Base-by-base conservation (phyloP, 495 filamentous ascomycete species). In the Xylaria nigripes region DNA sequence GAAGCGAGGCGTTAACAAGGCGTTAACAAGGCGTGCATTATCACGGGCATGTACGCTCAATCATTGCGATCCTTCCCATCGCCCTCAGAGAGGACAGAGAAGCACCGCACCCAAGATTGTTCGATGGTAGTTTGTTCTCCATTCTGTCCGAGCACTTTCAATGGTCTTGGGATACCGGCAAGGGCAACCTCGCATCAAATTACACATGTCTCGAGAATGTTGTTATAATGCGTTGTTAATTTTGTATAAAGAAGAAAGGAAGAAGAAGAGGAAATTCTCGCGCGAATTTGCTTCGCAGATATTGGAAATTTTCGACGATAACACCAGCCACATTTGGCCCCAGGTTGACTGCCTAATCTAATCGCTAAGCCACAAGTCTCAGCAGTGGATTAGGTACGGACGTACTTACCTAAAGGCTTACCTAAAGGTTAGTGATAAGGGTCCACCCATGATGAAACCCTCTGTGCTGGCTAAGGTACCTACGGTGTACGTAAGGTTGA, bases 41-140 rank as follows among this genome's bases (percentile, higher is more conserved):
- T 30, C 18, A 18, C n/a, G 27, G 30, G 18, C 27, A 73, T 78
- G 74, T 78, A 74, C 72, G 75, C 62, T 66, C 72, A 75, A 76
- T 76, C 74, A 78, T 78, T 78, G 75, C 75, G 75, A 65, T 69
- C 75, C 71, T 71, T 63, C 71, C 64, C 72, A 78, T 54, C 51
- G 68, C 56, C 60, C 59, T 60, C 58, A 51, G 24, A 61, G 55
- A 60, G 57, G 61, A 58, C 64, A 64, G 70, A 66, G 64, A 70
- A 74, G 69, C 72, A 72, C 74, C 74, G 76, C 76, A 79, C 76
- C 76, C 76, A 79, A 78, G 76, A 78, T 73, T 71, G 71, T 73
- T 66, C 72, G 72, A 63, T 71, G 62, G 48, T 51, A 64, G 64
- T 70, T 36, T 69, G 41, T 62, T 79, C 76, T 79, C 72, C 76